phyloP scores from a whole-genome alignment of 305 asterid genomes.

The Fraxinus latifolia region DNA sequence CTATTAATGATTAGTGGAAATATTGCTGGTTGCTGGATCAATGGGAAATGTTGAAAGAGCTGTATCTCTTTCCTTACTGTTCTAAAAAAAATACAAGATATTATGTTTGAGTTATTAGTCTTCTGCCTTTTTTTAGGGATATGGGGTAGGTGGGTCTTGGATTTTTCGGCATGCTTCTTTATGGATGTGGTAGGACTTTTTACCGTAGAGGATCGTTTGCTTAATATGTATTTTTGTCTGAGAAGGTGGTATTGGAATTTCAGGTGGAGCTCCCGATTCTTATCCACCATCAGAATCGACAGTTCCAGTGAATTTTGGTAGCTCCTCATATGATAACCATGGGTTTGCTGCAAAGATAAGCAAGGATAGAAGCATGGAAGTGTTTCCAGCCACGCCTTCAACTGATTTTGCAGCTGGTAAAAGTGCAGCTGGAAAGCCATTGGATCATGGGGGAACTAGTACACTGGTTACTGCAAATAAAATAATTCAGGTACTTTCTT shows the following conservation, averaged over 20 bases:
- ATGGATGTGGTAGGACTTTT: background rate
- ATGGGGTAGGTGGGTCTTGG: background rate
- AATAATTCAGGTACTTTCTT: slow-evolving; percentile 41
- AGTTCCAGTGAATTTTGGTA: slow-evolving; percentile 62
- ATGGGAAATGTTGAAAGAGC: background rate
- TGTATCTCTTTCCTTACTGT: background rate
- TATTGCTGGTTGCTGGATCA: slow-evolving; percentile 11
- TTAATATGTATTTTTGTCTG: slow-evolving; percentile 20
- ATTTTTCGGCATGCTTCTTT: background rate
- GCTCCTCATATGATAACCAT: slow-evolving; percentile 66
- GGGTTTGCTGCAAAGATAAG: slow-evolving; percentile 57
- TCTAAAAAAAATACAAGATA: background rate
- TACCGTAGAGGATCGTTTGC: background rate
- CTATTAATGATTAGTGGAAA: background rate
- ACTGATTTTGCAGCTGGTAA: slow-evolving; percentile 56
- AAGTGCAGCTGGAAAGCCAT: slow-evolving; percentile 45
- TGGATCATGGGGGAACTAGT: slow-evolving; percentile 64
- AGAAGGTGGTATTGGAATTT: slow-evolving; percentile 59
- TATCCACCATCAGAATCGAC: slow-evolving; percentile 62
- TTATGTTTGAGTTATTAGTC: background rate
- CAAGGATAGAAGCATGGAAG: slow-evolving; percentile 63
- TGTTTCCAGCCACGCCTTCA: slow-evolving; percentile 43
- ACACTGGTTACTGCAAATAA: slow-evolving; percentile 46
- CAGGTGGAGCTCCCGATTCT: slow-evolving; percentile 53
- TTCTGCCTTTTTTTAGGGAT: background rate